Conservation (phyloP, 805 yeast species). For the Wickerhamiella kurtzmanii region DNA sequence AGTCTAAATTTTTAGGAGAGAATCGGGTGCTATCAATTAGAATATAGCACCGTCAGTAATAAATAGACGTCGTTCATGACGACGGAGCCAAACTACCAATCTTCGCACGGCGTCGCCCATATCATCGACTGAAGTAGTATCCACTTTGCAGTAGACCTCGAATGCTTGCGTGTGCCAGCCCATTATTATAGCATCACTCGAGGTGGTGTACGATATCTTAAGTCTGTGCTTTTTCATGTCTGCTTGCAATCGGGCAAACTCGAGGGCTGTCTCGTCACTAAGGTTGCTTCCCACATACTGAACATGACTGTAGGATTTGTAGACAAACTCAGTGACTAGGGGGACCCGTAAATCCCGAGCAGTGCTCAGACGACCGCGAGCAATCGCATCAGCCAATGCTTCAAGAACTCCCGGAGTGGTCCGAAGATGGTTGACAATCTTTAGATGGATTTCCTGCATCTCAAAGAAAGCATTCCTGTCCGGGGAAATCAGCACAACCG, state of each 20-base stretch:
- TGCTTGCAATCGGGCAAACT: slow-evolving; percentile 28
- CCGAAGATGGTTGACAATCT: slow-evolving; percentile 29
- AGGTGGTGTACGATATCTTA: slow-evolving; percentile 20
- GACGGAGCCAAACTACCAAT: slow-evolving; percentile 64
- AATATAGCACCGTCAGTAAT: slow-evolving; percentile 62
- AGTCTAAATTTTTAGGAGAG: no score
- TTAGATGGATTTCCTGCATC: slow-evolving; percentile 47
- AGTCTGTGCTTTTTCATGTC: slow-evolving; percentile 21
- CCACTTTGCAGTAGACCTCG: slow-evolving; percentile 50
- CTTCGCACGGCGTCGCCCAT: slow-evolving; percentile 48
- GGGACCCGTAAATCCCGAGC: slow-evolving; percentile 35
- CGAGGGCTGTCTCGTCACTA: slow-evolving; percentile 2
- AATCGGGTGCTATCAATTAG: no score
- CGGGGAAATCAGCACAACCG: slow-evolving; percentile 44
- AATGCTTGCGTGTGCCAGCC: slow-evolving; percentile 47
- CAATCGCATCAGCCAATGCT: slow-evolving; percentile 21
- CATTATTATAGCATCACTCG: slow-evolving; percentile 20
- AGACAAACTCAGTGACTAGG: slow-evolving; percentile 63
- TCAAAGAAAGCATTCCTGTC: slow-evolving; percentile 69
- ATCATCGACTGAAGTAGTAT: slow-evolving; percentile 42
- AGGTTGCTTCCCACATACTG: slow-evolving; percentile 32
- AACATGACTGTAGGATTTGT: slow-evolving; percentile 53
- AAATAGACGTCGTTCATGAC: slow-evolving; percentile 56
- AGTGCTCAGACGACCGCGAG: slow-evolving; percentile 5
- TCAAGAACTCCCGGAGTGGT: slow-evolving; percentile 28